Conservation (phyloP, 163 green algal genomes). For the Scenedesmus sp. region DNA sequence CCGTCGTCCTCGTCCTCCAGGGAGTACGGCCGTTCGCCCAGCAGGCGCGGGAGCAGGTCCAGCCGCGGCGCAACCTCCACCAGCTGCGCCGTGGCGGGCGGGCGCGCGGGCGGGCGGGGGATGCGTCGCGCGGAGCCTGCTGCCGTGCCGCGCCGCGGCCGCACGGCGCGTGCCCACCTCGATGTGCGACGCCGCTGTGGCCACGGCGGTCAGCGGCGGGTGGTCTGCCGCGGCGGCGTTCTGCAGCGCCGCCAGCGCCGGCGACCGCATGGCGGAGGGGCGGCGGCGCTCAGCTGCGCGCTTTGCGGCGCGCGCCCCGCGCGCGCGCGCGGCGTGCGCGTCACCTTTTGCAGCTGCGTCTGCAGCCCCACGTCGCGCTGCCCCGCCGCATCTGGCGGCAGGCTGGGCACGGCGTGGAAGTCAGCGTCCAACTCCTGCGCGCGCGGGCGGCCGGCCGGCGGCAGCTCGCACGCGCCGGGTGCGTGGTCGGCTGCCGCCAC, state of each 20-base stretch:
- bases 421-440: conserved; percentile 26
- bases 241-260: no score
- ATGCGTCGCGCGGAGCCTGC: no score
- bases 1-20: conserved; percentile 46
- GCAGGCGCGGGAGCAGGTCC: conserved; percentile 53
- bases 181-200: conserved; percentile 35
- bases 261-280: no score
- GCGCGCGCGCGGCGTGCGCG: no score
- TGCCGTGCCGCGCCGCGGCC: no score
- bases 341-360: conserved; percentile 48
- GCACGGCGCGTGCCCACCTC: no score
- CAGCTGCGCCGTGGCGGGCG: conserved; percentile 46
- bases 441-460: no score
- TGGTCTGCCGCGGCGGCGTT: conserved; percentile 15
- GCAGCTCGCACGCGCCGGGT: no score
- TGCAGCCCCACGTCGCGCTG: conserved; percentile 32
- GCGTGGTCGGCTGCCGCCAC: no score
- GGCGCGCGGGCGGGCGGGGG: no score
- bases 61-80: conserved; percentile 52
- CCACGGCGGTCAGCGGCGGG: conserved; percentile 23
- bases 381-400: conserved; percentile 5
- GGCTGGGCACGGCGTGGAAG: conserved; percentile 21
- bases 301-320: no score
- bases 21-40: conserved; percentile 49
- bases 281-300: no score